Evolutionary conservation across 2,329 filamentous ascomycete genomes (phyloP).

Genomic region (Alternaria longipes): DNA sequence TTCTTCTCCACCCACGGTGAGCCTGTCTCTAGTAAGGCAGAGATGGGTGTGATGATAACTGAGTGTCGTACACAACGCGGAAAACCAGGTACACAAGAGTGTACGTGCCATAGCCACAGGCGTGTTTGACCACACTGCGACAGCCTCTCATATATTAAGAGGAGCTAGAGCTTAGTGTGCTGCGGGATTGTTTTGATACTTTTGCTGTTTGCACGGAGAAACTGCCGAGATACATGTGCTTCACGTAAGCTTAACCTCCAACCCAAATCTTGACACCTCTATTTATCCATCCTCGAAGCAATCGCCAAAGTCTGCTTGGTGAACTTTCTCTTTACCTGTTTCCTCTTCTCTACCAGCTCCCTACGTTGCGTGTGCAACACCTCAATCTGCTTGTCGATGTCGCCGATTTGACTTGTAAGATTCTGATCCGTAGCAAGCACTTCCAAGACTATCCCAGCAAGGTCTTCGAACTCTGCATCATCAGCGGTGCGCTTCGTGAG

Average conservation of each 20-base stretch:
- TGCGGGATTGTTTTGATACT: background rate
- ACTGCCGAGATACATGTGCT: background rate
- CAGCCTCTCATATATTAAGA: background rate
- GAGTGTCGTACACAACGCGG: background rate
- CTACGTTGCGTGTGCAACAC: no score
- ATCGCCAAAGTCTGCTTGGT: constrained; percentile 7
- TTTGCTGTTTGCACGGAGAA: background rate
- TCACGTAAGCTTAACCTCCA: background rate
- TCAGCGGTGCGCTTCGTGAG: no score
- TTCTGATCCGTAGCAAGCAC: no score
- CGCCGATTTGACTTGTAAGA: no score
- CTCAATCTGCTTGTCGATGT: no score
- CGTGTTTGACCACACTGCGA: background rate
- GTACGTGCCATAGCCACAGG: background rate
- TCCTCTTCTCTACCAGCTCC: background rate
- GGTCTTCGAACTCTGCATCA: no score
- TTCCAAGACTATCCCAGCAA: no score
- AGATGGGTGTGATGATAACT: background rate
- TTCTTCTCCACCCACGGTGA: background rate
- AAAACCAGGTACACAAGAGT: background rate
- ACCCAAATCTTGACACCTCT: background rate
- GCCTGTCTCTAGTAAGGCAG: background rate
- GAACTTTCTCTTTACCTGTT: constrained; percentile 6
- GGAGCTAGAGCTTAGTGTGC: background rate
- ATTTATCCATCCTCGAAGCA: background rate